Percentiles rank a stretch among this genome's conserved stretches.
Conservation (phyloP, 2,329 filamentous ascomycete species). For the Hirsutella rhossiliensis region DNA sequence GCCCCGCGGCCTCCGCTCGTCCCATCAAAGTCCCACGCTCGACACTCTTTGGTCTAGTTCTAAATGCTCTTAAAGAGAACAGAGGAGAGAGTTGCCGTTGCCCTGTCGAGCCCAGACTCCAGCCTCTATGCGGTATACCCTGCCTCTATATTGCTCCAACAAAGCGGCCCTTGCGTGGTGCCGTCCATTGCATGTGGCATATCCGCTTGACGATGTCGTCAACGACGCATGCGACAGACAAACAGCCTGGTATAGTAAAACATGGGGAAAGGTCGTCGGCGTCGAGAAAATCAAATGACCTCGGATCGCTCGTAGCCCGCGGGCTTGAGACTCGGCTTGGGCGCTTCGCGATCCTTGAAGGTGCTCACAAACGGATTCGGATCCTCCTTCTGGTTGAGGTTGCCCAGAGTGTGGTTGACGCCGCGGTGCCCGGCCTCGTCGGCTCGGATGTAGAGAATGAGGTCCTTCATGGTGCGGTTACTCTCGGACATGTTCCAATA, state of each 20-base stretch:
- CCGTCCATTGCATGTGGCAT: no score
- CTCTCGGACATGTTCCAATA: slow-evolving; percentile 95
- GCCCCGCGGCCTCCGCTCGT: no score
- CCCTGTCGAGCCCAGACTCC: no score
- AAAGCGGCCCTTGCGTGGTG: no score
- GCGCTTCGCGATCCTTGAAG: slow-evolving; percentile 59
- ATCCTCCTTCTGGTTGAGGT: slow-evolving; percentile 73
- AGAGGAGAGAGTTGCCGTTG: no score
- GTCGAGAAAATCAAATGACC: slow-evolving; percentile 40
- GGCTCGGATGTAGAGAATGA: slow-evolving; percentile 81
- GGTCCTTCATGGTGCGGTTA: slow-evolving; percentile 68
- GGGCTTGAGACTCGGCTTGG: slow-evolving; percentile 53
- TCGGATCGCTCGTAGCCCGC: slow-evolving; percentile 77
- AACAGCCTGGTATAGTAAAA: not conserved
- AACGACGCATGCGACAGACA: no score
- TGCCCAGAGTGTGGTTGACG: slow-evolving; percentile 90
- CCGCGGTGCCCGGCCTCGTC: slow-evolving; percentile 84
- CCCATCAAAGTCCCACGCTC: no score
- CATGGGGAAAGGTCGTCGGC: not conserved
- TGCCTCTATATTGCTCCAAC: no score
- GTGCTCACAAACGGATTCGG: slow-evolving; percentile 85
- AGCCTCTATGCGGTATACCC: no score
- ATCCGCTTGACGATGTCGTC: no score
- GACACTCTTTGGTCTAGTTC: no score
- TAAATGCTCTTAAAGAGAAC: no score